These are phyloP conservation scores for Carex sylvatica DNA, from an alignment of 202 grass and related monocot genomes.

Conservation along the genomic window DNA sequence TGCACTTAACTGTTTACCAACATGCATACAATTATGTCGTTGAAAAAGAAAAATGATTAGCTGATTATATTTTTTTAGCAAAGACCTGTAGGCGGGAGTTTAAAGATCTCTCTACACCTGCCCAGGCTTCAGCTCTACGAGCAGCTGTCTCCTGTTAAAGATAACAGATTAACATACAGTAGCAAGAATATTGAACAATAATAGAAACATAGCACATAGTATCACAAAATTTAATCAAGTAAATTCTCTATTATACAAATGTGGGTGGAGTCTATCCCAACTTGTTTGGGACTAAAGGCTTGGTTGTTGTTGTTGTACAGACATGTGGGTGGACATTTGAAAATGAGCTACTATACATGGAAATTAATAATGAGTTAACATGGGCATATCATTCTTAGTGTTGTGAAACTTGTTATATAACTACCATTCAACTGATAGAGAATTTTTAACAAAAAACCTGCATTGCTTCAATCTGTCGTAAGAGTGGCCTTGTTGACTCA, in stretches of 20 bases:
- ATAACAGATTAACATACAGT: conserved; percentile 29
- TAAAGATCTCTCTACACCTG: conserved; percentile 84
- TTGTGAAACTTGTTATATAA: conserved; percentile 17
- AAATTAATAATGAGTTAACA: neutral
- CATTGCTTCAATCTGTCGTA: conserved; percentile 99
- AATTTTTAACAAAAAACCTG: conserved; percentile 52
- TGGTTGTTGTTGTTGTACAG: too few relatives aligned
- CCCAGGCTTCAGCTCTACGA: conserved; percentile 91
- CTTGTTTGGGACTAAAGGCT: too few relatives aligned
- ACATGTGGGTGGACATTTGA: neutral
- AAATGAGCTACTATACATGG: neutral
- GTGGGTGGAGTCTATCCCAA: too few relatives aligned
- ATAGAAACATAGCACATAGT: conserved; percentile 15
- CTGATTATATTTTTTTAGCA: conserved; percentile 1
- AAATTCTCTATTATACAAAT: neutral
- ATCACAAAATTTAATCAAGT: neutral
- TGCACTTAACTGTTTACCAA: conserved; percentile 12
- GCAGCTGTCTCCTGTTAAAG: conserved; percentile 75
- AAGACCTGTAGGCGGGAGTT: conserved; percentile 91
- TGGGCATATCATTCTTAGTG: neutral
- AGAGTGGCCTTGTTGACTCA: conserved; percentile 88
- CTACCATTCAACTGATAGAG: neutral
- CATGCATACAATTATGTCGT: neutral
- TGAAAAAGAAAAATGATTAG: neutral
- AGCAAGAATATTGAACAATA: conserved; percentile 12